Evolutionary conservation across 2,329 filamentous ascomycete species (phyloP), one percentile per base, ranked within the genome.

Genomic region (Trichoderma endophyticum): DNA sequence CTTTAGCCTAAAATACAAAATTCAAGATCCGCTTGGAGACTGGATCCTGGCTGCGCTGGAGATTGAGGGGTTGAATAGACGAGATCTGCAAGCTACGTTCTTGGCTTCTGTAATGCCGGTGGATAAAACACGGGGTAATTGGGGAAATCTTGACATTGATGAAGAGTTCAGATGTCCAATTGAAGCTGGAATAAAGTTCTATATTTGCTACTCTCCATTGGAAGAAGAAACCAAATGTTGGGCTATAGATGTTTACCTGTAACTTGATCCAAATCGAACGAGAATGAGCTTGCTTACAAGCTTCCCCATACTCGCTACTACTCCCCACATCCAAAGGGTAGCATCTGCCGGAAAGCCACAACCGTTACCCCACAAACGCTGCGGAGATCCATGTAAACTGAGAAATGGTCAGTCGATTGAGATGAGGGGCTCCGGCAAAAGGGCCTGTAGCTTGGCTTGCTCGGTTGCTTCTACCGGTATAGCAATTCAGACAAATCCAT

Each of bases 371-470:
- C 65, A 68, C 65, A 68, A 11, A 30, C 5, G 24, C 24, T 60
- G 65, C 54, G 54, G 54, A 48, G 54, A 39, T 24, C 43, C n/a
- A 21, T 51, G 43, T 21, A 51, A 21, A 11, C 18, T 21, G 0
- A n/a, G 43, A 48, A 48, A 51, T 18, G 24, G 30, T 66, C 5
- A 36, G n/a, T 39, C 48, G 48, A 57, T 57, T 34, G n/a, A 26
- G 28, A 26, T 34, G 66, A 69, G 66, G 66, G 66, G 66, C 66
- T 61, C 66, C 56, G 66, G 66, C 36, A 67, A 61, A 69, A 51
- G 30, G 14, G 36, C 18, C 14, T 24, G 28, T 6, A 48, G 34
- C 15, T 68, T 26, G 48, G 12, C 8, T 43, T 12, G 18, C 51
- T 67, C 21, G 24, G 32, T 28, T 36, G 7, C 28, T 34, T 26